Base-by-base conservation (phyloP, 148 eudicot genomes). In the Fagopyrum esculentum region DNA sequence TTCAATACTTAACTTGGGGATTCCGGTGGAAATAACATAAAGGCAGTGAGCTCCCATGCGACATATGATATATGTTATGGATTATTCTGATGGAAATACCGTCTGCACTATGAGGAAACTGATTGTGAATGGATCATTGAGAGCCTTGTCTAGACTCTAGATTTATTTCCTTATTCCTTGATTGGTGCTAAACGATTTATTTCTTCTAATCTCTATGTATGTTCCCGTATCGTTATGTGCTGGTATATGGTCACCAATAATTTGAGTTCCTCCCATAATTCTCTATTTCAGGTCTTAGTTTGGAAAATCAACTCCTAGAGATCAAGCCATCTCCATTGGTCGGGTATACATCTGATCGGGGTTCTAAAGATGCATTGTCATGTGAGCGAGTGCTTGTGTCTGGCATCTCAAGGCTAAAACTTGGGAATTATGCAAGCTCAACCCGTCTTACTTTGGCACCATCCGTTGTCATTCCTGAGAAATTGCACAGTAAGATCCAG, bases 391-490 rank as follows among this genome's bases (percentile, higher is more conserved):
- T 92, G 77, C 77, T 75, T 51, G 78, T 92, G 49, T 79, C 83
- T 81, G 93, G 97, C 73, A 74, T 80, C 66, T 87, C 97, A 57
- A 92, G 98, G 80, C 77, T 82, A 71, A 82, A 85, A 79, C 85
- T 95, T 75, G 82, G 87, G 80, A 87, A 83, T 73, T 95, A 90
- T 77, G 87, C 93, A 35, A 89, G 84, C 79, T 83, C 90, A 48
- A 78, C 81, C 71, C 83, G 85, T 64, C 80, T 92, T 75, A 85
- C 86, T 22, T 76, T 85, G 86, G 92, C 82, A 51, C 97, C 97
- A 66, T 91, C 98, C 19, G 96, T 78, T 30, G 89, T 83, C 59
- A 95, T 92, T 75, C 93, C 93, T 35, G 97, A 92, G 75, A 89
- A 60, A 82, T 80, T 86, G 45, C 87, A 87, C 78, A 86, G 71